These are phyloP conservation scores for Candida morakotiae DNA, from an alignment of 805 yeast species.

Conservation along the genomic window DNA sequence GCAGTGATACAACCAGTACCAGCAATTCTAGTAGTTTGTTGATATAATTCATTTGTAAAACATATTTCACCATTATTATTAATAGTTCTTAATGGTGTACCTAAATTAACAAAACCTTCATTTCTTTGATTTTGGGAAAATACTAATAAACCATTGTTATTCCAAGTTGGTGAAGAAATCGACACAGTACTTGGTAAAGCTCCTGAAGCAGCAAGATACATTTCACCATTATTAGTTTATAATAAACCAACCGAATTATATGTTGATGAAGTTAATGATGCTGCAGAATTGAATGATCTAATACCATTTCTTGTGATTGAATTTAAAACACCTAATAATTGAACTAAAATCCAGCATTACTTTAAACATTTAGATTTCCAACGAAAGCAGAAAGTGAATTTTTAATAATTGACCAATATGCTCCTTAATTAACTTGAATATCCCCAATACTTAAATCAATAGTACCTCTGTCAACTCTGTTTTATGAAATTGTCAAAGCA, in stretches of 20 bases:
- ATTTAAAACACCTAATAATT: slow-evolving; percentile 12
- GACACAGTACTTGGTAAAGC: slow-evolving; percentile 12
- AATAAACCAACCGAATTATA: slow-evolving; percentile 13
- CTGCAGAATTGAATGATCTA: slow-evolving; percentile 19
- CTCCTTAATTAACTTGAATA: slow-evolving; percentile 17
- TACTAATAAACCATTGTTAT: slow-evolving; percentile 16
- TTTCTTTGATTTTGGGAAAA: slow-evolving; percentile 12
- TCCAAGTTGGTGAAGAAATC: slow-evolving; percentile 13
- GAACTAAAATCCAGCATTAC: slow-evolving; percentile 22
- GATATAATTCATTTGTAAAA: slow-evolving; percentile 17
- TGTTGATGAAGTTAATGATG: slow-evolving; percentile 14
- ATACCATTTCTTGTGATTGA: slow-evolving; percentile 15
- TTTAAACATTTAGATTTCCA: slow-evolving; percentile 19
- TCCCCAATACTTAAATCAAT: slow-evolving; percentile 16
- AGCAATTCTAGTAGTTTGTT: slow-evolving; percentile 16
- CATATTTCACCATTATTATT: slow-evolving; percentile 25
- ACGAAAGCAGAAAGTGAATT: slow-evolving; percentile 16
- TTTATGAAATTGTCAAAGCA: slow-evolving; percentile 7
- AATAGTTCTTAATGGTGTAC: slow-evolving; percentile 13
- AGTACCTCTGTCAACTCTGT: slow-evolving; percentile 16
- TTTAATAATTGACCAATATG: slow-evolving; percentile 23
- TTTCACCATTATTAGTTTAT: slow-evolving; percentile 21
- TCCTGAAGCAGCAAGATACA: slow-evolving; percentile 21
- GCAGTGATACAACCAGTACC: slow-evolving; percentile 25
- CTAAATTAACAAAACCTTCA: slow-evolving; percentile 14